Conservation (phyloP, 1,139 yeast species). For the Blastobotrys arbuscula region DNA sequence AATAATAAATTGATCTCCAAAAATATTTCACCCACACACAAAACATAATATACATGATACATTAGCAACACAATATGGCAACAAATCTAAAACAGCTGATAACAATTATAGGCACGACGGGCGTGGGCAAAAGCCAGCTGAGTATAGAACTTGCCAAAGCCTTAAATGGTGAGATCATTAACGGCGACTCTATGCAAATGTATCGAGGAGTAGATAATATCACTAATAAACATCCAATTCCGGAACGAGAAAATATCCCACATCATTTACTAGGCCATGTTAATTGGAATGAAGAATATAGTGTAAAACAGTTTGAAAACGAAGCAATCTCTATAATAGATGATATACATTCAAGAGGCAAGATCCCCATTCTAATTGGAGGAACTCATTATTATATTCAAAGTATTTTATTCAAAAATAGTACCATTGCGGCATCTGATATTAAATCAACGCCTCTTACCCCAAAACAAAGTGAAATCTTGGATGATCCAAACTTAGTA, state of each 20-base stretch:
- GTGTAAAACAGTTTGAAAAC: conserved; percentile 68
- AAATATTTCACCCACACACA: too few species aligned
- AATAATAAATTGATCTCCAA: too few species aligned
- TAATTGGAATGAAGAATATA: conserved; percentile 74
- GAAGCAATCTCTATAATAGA: conserved; percentile 62
- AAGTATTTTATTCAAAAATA: conserved; percentile 64
- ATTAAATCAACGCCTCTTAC: conserved; percentile 20
- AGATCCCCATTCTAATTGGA: conserved; percentile 84
- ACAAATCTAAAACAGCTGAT: conserved; percentile 35
- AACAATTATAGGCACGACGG: conserved; percentile 91
- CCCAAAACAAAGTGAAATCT: conserved; percentile 40
- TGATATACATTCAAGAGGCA: conserved; percentile 62
- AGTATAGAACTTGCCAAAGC: conserved; percentile 73
- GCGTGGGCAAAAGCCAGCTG: conserved; percentile 94
- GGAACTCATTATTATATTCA: conserved; percentile 95
- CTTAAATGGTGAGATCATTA: conserved; percentile 82
- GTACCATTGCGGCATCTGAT: conserved; percentile 37
- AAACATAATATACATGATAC: background rate
- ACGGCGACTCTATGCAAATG: conserved; percentile 97
- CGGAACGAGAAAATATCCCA: conserved; percentile 63
- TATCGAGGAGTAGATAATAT: conserved; percentile 67
- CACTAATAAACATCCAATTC: conserved; percentile 85
- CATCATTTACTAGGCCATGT: conserved; percentile 90
- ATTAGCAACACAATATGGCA: background rate
- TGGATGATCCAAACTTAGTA: conserved; percentile 44